Evolutionary conservation across 305 asterid genomes (phyloP), one percentile per base, ranked within the genome.

Genomic region (Fraxinus nigra): DNA sequence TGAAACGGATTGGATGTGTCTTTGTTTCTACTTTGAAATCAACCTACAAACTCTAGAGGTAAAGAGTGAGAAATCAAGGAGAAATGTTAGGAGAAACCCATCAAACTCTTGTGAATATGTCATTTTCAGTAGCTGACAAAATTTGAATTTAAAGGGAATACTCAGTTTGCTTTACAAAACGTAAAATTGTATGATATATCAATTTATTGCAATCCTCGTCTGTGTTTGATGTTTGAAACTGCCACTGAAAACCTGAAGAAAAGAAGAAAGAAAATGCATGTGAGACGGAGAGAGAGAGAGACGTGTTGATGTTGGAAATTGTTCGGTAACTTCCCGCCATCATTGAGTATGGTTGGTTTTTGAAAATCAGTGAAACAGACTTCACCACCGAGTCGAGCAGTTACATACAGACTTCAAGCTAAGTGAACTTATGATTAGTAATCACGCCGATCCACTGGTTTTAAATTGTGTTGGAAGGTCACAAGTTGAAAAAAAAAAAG

Each of bases 391-490:
- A n/a, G 26, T 5, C 9, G 10, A 48, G 59, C 63, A 54, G 63
- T 16, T 4, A n/a, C 24, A 54, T 5, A 54, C 65, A 18, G 65
- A 54, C 65, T 54, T 54, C 26, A 54, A 56, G 10, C 80, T 70
- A 38, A 13, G 76, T 32, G 76, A 82, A 63, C 75, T 69, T 59
- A 75, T 69, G 85, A 72, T 80, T 72, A 22, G 30, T 46, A 78
- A 18, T 24, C 40, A 70, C 37, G 73, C 35, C 18, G 3, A 26
- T 67, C 74, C 13, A 26, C 20, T 30, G 28, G 76, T 33, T 79
- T 85, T 81, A 74, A 67, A 75, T 72, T 77, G 37, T 85, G 63
- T 38, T 78, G 48, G 3, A 72, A 43, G 73, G 75, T 34, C 48
- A 51, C 48, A 65, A 79, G 85, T 18, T 67, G n/a, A 54, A 76